Conservation (phyloP, 805 yeast species). For the Candida orba region DNA sequence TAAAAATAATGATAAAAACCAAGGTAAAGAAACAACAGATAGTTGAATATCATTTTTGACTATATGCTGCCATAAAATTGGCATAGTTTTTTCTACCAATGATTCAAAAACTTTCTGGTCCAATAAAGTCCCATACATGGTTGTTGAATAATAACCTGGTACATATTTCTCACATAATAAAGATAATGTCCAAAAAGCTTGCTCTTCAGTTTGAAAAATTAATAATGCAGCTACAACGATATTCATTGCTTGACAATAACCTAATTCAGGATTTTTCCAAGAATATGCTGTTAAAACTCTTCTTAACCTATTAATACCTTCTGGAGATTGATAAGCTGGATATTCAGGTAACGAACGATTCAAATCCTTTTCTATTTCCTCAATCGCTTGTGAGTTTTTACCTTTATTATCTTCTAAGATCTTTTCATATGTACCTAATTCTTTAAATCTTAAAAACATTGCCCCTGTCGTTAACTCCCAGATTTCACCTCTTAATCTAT, state of each 20-base stretch:
- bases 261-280: constrained; percentile 95
- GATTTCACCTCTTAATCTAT: constrained; percentile 85
- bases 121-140: constrained; percentile 93
- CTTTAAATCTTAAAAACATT: constrained; percentile 60
- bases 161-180: constrained; percentile 75
- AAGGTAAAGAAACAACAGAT: constrained; percentile 88
- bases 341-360: constrained; percentile 94
- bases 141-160: constrained; percentile 94
- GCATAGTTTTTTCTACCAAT: constrained; percentile 84
- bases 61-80: constrained; percentile 80
- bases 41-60: constrained; percentile 76
- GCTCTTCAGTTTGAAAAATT: constrained; percentile 90
- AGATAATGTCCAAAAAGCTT: constrained; percentile 89
- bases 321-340: constrained; percentile 81
- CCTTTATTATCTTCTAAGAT: constrained; percentile 56
- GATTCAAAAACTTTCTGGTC: constrained; percentile 94
- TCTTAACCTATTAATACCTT: constrained; percentile 79
- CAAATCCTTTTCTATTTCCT: constrained; percentile 93
- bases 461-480: constrained; percentile 95
- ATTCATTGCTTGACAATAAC: constrained; percentile 99
- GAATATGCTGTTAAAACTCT: constrained; percentile 90
- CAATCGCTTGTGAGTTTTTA: constrained; percentile 74
- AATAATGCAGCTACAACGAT: constrained; percentile 76
- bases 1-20: constrained; percentile 88
- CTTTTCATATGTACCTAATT: constrained; percentile 50